phyloP scores from a whole-genome alignment of 208 protist genomes.

The Leishmania gerbilli region DNA sequence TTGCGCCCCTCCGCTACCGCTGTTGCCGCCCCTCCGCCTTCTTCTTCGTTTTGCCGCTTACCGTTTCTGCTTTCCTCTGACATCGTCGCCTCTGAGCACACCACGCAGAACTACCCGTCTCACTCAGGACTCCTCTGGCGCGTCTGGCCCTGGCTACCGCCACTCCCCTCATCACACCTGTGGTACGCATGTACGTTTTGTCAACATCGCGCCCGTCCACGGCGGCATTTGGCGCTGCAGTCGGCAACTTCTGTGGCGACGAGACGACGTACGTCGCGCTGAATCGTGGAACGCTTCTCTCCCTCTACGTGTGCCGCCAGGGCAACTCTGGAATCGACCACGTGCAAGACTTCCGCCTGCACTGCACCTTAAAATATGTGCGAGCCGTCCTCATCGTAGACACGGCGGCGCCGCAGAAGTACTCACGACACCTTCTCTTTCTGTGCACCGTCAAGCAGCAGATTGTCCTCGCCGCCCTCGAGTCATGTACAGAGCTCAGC shows the following conservation, averaged over 20 bases:
- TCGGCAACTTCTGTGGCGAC: conserved; percentile 40
- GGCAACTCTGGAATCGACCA: conserved; percentile 22
- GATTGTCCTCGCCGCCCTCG: conserved; percentile 60
- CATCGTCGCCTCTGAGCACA: neutral
- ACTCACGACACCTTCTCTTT: conserved; percentile 70
- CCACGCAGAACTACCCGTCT: neutral
- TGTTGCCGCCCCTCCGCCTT: neutral
- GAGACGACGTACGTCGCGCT: conserved; percentile 36
- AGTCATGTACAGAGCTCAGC: neutral
- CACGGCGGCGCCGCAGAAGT: conserved; percentile 10
- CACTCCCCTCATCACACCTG: neutral
- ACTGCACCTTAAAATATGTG: conserved; percentile 73
- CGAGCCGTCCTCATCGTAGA: conserved; percentile 55
- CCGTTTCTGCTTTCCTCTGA: neutral
- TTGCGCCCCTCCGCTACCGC: no score
- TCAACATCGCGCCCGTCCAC: conserved; percentile 61
- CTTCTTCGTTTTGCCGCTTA: neutral
- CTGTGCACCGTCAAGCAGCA: conserved; percentile 79
- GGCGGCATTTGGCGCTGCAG: conserved; percentile 47
- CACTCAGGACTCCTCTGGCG: neutral
- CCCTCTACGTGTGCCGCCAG: conserved; percentile 37
- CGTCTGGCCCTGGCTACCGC: conserved; percentile 3
- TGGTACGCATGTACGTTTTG: conserved; percentile 32
- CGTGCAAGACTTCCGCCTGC: conserved; percentile 60
- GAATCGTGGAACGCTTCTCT: conserved; percentile 60